These are phyloP conservation scores for Colletotrichum sp. DNA, from an alignment of 2,329 filamentous ascomycete species.

Conservation along the genomic window DNA sequence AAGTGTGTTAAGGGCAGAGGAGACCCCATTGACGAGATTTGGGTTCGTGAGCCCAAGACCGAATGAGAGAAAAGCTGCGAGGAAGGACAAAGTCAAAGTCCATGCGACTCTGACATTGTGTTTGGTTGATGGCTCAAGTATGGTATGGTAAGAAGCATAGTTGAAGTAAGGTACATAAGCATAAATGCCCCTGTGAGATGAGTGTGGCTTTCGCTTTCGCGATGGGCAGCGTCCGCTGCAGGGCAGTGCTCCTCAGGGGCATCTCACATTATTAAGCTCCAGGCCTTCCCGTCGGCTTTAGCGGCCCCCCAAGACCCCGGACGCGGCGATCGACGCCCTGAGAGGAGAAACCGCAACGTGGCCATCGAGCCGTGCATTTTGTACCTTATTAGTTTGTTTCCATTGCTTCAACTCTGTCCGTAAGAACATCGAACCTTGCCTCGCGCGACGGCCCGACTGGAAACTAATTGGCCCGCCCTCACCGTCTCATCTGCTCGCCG, in stretches of 20 bases:
- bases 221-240: background rate
- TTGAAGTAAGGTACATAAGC: background rate
- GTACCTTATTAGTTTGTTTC: background rate
- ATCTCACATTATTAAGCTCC: background rate
- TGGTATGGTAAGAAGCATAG: background rate
- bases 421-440: background rate
- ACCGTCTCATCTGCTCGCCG: background rate
- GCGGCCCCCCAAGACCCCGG: background rate
- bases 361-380: background rate
- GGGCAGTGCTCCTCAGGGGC: background rate
- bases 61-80: background rate
- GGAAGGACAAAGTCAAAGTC: background rate
- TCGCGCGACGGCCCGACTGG: background rate
- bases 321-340: background rate
- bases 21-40: conserved; percentile 73
- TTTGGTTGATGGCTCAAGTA: background rate
- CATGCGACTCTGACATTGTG: background rate
- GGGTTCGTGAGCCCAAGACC: conserved; percentile 47
- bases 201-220: background rate
- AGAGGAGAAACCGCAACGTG: background rate
- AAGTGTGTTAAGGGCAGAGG: conserved; percentile 67
- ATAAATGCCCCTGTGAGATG: background rate
- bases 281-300: background rate
- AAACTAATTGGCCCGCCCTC: background rate
- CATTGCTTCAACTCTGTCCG: background rate